Percentiles rank a stretch among this genome's conserved stretches.
Conservation (phyloP, 306 rosid genomes). For the Crotalaria pallida region DNA sequence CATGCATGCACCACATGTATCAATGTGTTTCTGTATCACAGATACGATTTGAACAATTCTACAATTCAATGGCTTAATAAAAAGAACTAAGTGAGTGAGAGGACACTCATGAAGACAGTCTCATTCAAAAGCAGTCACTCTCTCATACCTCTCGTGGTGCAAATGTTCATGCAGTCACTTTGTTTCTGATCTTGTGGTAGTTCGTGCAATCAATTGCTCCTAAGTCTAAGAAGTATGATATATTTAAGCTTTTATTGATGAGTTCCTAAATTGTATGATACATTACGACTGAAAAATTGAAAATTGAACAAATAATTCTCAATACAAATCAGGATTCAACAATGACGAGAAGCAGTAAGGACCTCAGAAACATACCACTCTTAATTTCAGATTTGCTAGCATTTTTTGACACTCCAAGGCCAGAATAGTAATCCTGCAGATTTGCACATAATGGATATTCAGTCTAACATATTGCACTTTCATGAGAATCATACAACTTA, state of each 20-base stretch:
- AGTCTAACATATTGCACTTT: conserved; percentile 8
- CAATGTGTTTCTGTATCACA: background rate
- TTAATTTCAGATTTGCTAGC: conserved; percentile 93
- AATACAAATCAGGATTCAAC: background rate
- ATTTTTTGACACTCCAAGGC: conserved; percentile 86
- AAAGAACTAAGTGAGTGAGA: background rate
- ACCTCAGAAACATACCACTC: conserved; percentile 51
- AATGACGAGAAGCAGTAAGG: background rate
- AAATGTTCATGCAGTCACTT: background rate
- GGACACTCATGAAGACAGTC: background rate
- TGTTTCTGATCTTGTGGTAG: no score
- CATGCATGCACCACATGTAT: background rate
- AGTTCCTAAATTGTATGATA: background rate
- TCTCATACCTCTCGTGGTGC: background rate
- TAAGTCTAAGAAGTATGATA: no score
- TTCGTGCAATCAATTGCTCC: background rate
- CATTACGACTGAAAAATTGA: no score
- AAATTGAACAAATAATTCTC: background rate
- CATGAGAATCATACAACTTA: background rate
- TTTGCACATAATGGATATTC: conserved; percentile 13
- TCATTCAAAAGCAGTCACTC: background rate
- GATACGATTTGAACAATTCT: background rate
- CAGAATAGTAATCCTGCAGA: conserved; percentile 81
- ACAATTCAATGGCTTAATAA: background rate
- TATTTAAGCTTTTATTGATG: background rate